Conservation (phyloP, 257 asterid genomes). For the Asclepias syriaca region DNA sequence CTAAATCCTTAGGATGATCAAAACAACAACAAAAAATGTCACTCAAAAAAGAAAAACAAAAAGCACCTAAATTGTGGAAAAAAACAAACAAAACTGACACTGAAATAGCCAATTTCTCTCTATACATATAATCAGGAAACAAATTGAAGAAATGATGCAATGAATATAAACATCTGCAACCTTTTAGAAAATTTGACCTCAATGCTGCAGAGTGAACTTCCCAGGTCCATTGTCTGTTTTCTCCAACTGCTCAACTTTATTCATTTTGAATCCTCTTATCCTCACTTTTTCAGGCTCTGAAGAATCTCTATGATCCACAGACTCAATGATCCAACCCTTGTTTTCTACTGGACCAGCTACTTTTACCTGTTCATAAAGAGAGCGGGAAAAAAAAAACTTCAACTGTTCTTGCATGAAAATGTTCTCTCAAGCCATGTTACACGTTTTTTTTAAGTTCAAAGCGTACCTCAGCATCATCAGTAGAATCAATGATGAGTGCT, state of each 20-base stretch:
- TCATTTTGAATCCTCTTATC: conserved; percentile 79
- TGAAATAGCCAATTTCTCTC: too few species aligned
- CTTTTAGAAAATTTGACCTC: conserved; percentile 13
- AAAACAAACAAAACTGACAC: too few species aligned
- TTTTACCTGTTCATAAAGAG: conserved; percentile 46
- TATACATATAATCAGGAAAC: too few species aligned
- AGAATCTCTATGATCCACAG: conserved; percentile 61
- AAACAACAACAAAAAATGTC: too few species aligned
- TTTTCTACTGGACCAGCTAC: conserved; percentile 63
- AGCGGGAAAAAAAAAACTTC: neutral
- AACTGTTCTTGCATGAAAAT: neutral
- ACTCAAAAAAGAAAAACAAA: too few species aligned
- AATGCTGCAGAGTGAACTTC: conserved; percentile 44
- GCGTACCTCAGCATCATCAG: conserved; percentile 75
- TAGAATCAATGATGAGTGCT: conserved; percentile 64
- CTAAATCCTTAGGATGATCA: too few species aligned
- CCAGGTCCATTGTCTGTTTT: conserved; percentile 50
- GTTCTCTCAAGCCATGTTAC: neutral
- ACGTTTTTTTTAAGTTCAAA: neutral
- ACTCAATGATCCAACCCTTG: conserved; percentile 75
- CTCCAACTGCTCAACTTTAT: conserved; percentile 72
- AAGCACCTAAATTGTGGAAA: too few species aligned
- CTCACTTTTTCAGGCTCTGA: conserved; percentile 80
- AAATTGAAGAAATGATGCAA: neutral
- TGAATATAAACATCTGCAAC: neutral